Evolutionary conservation across 2,329 filamentous ascomycete species (phyloP).

Genomic region (Cytospora piceicola): DNA sequence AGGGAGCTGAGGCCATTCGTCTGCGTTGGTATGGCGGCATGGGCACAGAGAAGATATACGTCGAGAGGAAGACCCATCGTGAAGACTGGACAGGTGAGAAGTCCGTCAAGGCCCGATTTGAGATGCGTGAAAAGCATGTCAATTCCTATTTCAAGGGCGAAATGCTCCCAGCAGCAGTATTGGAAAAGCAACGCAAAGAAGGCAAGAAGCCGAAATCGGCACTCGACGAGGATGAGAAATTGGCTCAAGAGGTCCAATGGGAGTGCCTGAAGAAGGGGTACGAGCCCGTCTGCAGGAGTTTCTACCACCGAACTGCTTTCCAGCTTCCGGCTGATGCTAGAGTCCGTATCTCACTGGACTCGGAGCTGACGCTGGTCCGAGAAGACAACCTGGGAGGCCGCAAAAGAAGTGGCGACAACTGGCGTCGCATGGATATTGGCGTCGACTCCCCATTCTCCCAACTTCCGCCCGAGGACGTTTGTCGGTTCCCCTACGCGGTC

Average conservation of each 20-base stretch:
- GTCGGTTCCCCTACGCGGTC: slow-evolving; percentile 93
- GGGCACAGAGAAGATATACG: slow-evolving; percentile 92
- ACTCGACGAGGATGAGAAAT: slow-evolving; percentile 86
- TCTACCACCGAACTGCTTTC: slow-evolving; percentile 98
- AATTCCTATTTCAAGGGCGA: slow-evolving; percentile 87
- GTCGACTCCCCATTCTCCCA: slow-evolving; percentile 95
- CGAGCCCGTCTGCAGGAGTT: slow-evolving; percentile 87
- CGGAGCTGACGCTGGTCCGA: slow-evolving; percentile 90
- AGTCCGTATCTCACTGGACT: slow-evolving; percentile 95
- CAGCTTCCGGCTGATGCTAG: slow-evolving; percentile 95
- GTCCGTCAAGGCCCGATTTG: slow-evolving; percentile 95
- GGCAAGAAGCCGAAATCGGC: slow-evolving; percentile 92
- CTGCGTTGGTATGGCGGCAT: slow-evolving; percentile 97
- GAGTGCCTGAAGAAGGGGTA: slow-evolving; percentile 86
- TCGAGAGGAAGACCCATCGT: slow-evolving; percentile 96
- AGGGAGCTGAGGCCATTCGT: slow-evolving; percentile 95
- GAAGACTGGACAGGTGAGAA: slow-evolving; percentile 99
- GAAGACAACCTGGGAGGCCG: slow-evolving; percentile 92
- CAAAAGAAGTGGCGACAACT: slow-evolving; percentile 79
- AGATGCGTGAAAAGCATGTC: slow-evolving; percentile 95
- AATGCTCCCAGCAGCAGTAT: slow-evolving; percentile 83
- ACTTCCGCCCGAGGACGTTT: slow-evolving; percentile 80
- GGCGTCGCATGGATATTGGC: slow-evolving; percentile 96
- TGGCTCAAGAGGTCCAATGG: slow-evolving; percentile 93
- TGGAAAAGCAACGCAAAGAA: slow-evolving; percentile 94